A percentile compares a stretch with the other conserved stretches of the same genome.
Evolutionary conservation across 768 basidiomycete genomes (phyloP).

Genomic region (Phaeotremella fagi): DNA sequence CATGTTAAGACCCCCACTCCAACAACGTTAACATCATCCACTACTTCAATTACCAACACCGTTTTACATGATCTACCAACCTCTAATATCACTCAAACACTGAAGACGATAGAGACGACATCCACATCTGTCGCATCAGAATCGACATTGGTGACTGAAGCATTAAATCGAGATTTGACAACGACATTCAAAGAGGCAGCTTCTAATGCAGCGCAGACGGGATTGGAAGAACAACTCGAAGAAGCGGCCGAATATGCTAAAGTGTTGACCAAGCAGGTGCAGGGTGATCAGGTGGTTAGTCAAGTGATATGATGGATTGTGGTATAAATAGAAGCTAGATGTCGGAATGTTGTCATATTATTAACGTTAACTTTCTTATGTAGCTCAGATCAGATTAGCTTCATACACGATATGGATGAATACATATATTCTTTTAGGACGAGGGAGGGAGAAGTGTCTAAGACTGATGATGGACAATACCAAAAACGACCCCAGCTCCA

Average conservation of each 20-base stretch:
- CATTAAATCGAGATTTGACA: constrained; percentile 21
- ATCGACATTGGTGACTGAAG: constrained; percentile 10
- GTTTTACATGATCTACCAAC: not conserved
- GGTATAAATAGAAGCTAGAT: too few relatives aligned
- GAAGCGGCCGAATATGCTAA: constrained; percentile 15
- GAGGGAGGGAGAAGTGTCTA: too few relatives aligned
- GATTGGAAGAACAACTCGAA: constrained; percentile 25
- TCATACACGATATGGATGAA: too few relatives aligned
- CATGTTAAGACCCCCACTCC: not conserved
- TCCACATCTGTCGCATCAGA: constrained; percentile 5
- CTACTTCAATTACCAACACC: not conserved
- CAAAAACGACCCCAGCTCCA: not conserved
- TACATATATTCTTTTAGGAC: too few relatives aligned
- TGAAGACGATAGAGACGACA: not conserved
- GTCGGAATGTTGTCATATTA: too few relatives aligned
- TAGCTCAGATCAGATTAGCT: too few relatives aligned
- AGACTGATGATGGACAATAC: too few relatives aligned
- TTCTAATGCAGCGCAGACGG: constrained; percentile 25
- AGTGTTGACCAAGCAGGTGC: not conserved
- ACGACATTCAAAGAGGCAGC: constrained; percentile 17
- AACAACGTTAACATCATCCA: constrained; percentile 12
- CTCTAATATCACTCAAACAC: not conserved
- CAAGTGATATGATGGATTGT: too few relatives aligned
- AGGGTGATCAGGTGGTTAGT: too few relatives aligned
- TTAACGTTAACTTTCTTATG: too few relatives aligned